phyloP scores from a whole-genome alignment of 2,329 filamentous ascomycete species.

The Colletotrichum siamense region DNA sequence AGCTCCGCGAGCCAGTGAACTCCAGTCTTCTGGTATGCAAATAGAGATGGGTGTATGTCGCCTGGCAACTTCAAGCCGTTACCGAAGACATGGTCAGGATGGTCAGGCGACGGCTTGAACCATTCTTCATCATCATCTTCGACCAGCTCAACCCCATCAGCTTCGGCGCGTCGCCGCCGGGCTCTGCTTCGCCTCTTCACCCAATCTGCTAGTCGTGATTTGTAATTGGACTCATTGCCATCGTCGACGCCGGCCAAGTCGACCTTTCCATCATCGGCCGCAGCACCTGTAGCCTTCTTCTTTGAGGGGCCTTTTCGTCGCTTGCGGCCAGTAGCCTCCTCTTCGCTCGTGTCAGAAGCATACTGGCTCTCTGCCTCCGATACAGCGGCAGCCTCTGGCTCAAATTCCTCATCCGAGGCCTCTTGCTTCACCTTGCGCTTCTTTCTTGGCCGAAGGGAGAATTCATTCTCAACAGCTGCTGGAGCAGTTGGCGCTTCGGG shows the following conservation, averaged over 20 bases:
- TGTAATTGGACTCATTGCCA: constrained; percentile 84
- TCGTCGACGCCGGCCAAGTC: constrained; percentile 76
- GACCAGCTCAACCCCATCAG: constrained; percentile 41
- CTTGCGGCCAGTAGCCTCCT: constrained; percentile 43
- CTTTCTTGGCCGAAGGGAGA: constrained; percentile 64
- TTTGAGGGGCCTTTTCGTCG: constrained; percentile 52
- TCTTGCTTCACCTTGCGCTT: constrained; percentile 49
- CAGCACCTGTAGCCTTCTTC: constrained; percentile 32
- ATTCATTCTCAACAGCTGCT: constrained; percentile 52
- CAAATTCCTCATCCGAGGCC: constrained; percentile 52
- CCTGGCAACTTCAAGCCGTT: constrained; percentile 83
- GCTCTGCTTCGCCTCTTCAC: constrained; percentile 55
- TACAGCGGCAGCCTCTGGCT: constrained; percentile 33
- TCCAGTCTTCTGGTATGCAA: constrained; percentile 96
- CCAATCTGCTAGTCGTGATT: constrained; percentile 78
- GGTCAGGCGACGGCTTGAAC: constrained; percentile 84
- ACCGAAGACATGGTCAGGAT: constrained; percentile 76
- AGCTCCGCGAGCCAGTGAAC: constrained; percentile 97
- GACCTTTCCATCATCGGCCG: constrained; percentile 35
- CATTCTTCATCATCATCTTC: constrained; percentile 67
- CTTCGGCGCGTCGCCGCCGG: constrained; percentile 38
- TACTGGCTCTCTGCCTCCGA: constrained; percentile 20
- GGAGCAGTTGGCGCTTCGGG: constrained; percentile 26
- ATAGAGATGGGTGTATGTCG: constrained; percentile 90
- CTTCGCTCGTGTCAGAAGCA: constrained; percentile 39